Conservation (phyloP, 2,329 filamentous ascomycete genomes). For the Plectosphaerella cucumerina region DNA sequence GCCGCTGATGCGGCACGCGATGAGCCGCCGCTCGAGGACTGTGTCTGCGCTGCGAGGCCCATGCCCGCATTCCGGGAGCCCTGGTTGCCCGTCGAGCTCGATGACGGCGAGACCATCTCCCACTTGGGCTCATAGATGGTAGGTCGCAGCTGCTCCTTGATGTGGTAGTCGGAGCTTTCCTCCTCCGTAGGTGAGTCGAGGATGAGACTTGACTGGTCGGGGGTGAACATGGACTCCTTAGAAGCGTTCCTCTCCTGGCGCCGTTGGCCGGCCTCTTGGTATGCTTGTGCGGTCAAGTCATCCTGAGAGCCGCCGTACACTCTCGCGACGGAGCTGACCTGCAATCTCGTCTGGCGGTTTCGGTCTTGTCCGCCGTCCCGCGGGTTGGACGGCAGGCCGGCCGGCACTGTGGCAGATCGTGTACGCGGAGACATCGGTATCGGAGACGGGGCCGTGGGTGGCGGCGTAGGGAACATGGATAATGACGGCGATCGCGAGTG, state of each 20-base stretch:
- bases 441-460: conserved; percentile 15
- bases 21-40: conserved; percentile 15
- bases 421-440: conserved; percentile 28
- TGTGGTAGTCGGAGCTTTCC: conserved; percentile 18
- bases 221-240: conserved; percentile 19
- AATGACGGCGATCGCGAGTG: conserved; percentile 21
- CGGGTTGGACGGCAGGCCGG: conserved; percentile 32
- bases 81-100: conserved; percentile 5
- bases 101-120: conserved; percentile 41
- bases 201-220: conserved; percentile 29
- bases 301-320: too few relatives aligned
- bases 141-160: conserved; percentile 26
- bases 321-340: neutral
- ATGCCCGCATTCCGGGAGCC: neutral
- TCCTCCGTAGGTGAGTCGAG: conserved; percentile 36
- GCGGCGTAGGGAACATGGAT: conserved; percentile 1
- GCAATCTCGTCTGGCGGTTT: neutral
- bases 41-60: conserved; percentile 5
- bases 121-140: conserved; percentile 38
- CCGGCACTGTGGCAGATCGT: conserved; percentile 54
- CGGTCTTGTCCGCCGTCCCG: neutral
- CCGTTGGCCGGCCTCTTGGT: neutral
- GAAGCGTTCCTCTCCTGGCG: neutral
- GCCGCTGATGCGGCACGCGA: conserved; percentile 21
- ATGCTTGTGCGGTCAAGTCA: neutral